Percentiles rank a stretch among this genome's conserved stretches.
These are phyloP conservation scores for Coemansia sp. DNA, from an alignment of 192 early-diverging fungal genomes.

Conservation along the genomic window DNA sequence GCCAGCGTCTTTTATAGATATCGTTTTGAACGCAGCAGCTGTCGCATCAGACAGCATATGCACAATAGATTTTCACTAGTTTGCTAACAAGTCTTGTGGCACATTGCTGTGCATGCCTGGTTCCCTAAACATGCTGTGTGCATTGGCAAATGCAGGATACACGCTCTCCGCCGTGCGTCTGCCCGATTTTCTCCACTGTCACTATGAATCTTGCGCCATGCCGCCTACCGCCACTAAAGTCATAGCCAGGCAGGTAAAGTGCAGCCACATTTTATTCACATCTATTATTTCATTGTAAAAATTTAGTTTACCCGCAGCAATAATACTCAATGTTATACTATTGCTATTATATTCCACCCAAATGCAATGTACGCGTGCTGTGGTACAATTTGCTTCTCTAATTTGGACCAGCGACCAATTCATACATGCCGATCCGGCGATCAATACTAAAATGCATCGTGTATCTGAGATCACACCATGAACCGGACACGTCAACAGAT, in stretches of 20 bases:
- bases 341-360: neutral
- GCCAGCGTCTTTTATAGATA: neutral
- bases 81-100: conserved; percentile 4
- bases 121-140: neutral
- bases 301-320: neutral
- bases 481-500: neutral
- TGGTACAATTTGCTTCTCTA: neutral
- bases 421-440: neutral
- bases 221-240: neutral
- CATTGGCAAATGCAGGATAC: conserved; percentile 9
- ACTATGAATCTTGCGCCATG: conserved; percentile 1
- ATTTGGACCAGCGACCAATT: neutral
- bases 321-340: neutral
- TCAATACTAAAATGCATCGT: neutral
- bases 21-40: neutral
- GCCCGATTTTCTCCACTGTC: neutral
- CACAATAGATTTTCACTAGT: neutral
- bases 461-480: too few species aligned
- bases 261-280: conserved; percentile 6
- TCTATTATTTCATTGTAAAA: neutral
- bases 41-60: neutral
- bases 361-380: neutral
- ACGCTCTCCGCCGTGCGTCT: neutral
- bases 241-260: neutral
- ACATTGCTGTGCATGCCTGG: neutral